These are phyloP conservation scores for Kurtzmaniella fragi DNA, from an alignment of 805 yeast species.

Conservation along the genomic window DNA sequence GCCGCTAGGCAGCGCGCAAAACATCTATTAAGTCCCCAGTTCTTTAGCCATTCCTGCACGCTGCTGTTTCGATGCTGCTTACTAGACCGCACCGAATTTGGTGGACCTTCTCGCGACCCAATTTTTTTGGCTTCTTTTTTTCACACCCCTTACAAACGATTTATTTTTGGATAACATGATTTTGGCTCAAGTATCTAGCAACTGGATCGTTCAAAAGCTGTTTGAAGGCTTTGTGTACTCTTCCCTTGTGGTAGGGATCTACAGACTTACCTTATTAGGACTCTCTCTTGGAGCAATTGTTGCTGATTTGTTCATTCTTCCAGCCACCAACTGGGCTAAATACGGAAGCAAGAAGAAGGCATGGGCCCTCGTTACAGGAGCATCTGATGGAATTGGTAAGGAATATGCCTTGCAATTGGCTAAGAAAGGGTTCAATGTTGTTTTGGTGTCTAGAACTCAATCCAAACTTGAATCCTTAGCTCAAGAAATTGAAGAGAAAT, in stretches of 20 bases:
- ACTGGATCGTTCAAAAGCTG: constrained; percentile 7
- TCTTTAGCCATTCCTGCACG: too few relatives aligned
- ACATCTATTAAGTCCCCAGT: too few relatives aligned
- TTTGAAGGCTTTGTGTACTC: constrained; percentile 14
- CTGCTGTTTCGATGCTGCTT: too few relatives aligned
- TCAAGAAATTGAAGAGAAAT: constrained; percentile 54
- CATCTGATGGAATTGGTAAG: constrained; percentile 96
- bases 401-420: constrained; percentile 89
- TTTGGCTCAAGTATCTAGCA: constrained; percentile 7
- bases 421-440: constrained; percentile 72
- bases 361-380: constrained; percentile 97
- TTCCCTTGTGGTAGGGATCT: constrained; percentile 57
- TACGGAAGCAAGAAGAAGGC: constrained; percentile 62
- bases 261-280: constrained; percentile 47
- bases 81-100: too few relatives aligned
- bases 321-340: constrained; percentile 52
- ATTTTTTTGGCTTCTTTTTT: constrained; percentile 11
- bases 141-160: constrained; percentile 14
- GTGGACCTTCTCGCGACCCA: too few relatives aligned
- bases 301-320: constrained; percentile 60
- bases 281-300: constrained; percentile 51
- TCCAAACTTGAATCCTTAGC: constrained; percentile 68
- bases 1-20: too few relatives aligned
- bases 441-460: constrained; percentile 79
- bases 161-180: not conserved